A percentile compares a stretch with the other conserved stretches of the same genome.
phyloP scores from a whole-genome alignment of 164 flowering plant species.

The Piper betle region DNA sequence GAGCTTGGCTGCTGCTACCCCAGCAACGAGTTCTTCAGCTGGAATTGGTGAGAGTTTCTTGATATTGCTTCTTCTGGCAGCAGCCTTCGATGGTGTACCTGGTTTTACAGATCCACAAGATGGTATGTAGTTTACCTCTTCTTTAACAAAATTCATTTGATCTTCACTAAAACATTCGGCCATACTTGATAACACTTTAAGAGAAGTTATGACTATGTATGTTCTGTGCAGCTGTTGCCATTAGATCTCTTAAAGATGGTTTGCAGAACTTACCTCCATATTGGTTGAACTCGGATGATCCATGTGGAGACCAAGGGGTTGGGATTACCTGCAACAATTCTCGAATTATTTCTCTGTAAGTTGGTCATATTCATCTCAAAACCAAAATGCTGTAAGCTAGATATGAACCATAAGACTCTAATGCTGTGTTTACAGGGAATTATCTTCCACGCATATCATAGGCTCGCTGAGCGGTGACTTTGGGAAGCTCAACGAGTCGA shows the following conservation, averaged over 20 bases:
- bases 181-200: no score
- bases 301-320: slow-evolving; percentile 68
- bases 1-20: no score
- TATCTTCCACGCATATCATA: slow-evolving; percentile 63
- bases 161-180: no score
- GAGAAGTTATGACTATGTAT: no score
- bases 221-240: slow-evolving; percentile 32
- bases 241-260: slow-evolving; percentile 35
- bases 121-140: no score
- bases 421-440: slow-evolving; percentile 30
- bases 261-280: slow-evolving; percentile 81
- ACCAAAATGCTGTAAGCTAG: not conserved
- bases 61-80: no score
- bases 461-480: slow-evolving; percentile 67
- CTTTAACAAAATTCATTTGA: no score
- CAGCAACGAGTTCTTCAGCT: no score
- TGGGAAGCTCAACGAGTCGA: slow-evolving; percentile 58
- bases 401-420: not conserved
- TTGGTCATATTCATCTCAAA: slow-evolving; percentile 8
- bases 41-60: no score
- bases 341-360: slow-evolving; percentile 57
- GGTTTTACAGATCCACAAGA: no score
- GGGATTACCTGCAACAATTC: slow-evolving; percentile 65
- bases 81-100: no score
- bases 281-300: slow-evolving; percentile 59